Percentiles rank a stretch among this genome's conserved stretches.
Evolutionary conservation across 2,329 filamentous ascomycete species (phyloP).

Genomic region (Cadophora luteo-olivacea): DNA sequence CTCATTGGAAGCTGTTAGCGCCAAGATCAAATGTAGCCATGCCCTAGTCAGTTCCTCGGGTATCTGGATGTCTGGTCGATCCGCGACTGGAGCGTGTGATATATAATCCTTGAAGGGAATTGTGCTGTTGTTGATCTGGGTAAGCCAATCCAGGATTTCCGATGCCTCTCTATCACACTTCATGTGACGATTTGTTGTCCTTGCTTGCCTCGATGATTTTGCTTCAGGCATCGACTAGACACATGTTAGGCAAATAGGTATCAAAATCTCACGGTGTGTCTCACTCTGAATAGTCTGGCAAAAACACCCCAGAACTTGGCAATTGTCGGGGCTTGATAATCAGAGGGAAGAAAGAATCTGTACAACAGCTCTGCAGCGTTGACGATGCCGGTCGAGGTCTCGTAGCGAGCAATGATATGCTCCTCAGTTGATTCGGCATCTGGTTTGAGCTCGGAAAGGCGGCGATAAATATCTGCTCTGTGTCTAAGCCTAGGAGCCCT

Average conservation of each 20-base stretch:
- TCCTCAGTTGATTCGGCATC: not conserved
- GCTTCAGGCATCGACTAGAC: not conserved
- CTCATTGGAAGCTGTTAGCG: constrained; percentile 24
- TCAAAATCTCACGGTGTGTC: constrained; percentile 10
- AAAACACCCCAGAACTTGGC: constrained; percentile 55
- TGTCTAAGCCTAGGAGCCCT: constrained; percentile 12
- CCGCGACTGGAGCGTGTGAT: constrained; percentile 19
- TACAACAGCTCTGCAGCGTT: constrained; percentile 51
- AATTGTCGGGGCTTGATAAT: constrained; percentile 48
- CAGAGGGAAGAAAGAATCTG: constrained; percentile 50
- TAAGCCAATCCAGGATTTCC: constrained; percentile 15
- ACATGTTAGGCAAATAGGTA: not conserved
- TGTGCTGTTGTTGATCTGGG: constrained; percentile 8
- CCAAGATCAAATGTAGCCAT: constrained; percentile 37
- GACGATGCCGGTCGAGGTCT: constrained; percentile 47
- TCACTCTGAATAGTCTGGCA: constrained; percentile 42
- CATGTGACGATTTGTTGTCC: not conserved
- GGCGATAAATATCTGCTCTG: constrained; percentile 23
- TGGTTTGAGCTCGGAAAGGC: constrained; percentile 27
- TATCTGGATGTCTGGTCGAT: constrained; percentile 26
- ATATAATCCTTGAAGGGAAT: constrained; percentile 26
- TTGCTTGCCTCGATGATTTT: no score
- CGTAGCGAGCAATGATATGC: constrained; percentile 34
- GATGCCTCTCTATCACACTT: not conserved
- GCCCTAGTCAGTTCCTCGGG: constrained; percentile 34